phyloP scores from a whole-genome alignment of 2,329 filamentous ascomycete species.

The Rhynchosporium secalis region DNA sequence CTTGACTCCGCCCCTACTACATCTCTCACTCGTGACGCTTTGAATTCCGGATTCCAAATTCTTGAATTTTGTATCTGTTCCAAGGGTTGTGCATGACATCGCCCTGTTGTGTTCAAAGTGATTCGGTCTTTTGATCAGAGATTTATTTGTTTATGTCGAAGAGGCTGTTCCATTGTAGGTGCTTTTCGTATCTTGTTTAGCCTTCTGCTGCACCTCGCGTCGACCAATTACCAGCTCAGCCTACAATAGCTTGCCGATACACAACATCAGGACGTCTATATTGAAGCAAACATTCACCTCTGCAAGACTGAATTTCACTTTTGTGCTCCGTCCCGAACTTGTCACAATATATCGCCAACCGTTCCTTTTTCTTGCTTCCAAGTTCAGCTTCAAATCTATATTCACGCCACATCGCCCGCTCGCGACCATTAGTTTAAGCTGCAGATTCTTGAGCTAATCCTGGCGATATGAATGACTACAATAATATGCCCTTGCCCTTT shows the following conservation, averaged over 20 bases:
- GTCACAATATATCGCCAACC: neutral
- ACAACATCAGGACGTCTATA: constrained; percentile 5
- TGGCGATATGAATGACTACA: neutral
- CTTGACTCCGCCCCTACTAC: constrained; percentile 25
- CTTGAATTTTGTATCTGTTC: constrained; percentile 21
- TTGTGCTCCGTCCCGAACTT: neutral
- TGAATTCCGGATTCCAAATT: constrained; percentile 7
- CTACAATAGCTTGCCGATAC: constrained; percentile 5
- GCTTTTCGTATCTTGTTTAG: neutral
- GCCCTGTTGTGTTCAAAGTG: constrained; percentile 19
- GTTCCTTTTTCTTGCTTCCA: neutral
- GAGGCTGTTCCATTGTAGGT: constrained; percentile 10
- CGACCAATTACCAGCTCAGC: neutral
- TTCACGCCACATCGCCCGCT: neutral
- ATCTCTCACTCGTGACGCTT: constrained; percentile 13
- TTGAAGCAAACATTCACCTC: constrained; percentile 11
- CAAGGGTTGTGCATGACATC: constrained; percentile 24
- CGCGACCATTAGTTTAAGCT: too few relatives aligned
- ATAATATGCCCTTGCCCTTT: neutral
- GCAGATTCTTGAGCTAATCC: neutral
- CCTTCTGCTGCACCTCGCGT: neutral
- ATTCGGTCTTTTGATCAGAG: neutral
- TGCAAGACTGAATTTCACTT: neutral
- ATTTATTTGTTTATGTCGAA: constrained; percentile 23
- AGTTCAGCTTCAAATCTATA: neutral